phyloP scores from a whole-genome alignment of 257 asterid genomes.

The Schizonepeta tenuifolia region DNA sequence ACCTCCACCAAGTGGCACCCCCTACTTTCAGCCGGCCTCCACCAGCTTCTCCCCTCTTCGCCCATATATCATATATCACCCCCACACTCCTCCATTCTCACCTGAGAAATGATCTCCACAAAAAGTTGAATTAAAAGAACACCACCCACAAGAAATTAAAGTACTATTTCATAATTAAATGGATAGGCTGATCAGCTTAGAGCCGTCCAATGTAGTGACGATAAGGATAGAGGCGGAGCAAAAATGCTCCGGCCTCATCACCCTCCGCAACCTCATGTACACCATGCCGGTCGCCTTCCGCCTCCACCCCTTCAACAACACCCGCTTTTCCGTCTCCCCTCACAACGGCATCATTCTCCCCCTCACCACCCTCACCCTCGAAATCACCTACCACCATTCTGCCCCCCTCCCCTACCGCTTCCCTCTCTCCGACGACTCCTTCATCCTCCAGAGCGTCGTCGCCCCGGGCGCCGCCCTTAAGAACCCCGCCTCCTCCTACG shows the following conservation, averaged over 20 bases:
- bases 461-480: slow-evolving; percentile 68
- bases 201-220: slow-evolving; percentile 67
- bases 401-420: slow-evolving; percentile 54
- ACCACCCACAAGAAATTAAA: background rate
- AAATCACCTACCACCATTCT: no score
- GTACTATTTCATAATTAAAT: slow-evolving; percentile 27
- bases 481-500: slow-evolving; percentile 45
- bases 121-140: background rate
- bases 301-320: slow-evolving; percentile 55
- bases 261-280: slow-evolving; percentile 75
- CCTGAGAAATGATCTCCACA: background rate
- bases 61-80: slow-evolving; percentile 30
- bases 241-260: slow-evolving; percentile 53
- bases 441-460: slow-evolving; percentile 72
- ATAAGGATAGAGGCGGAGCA: slow-evolving; percentile 64
- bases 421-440: slow-evolving; percentile 65
- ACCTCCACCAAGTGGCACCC: slow-evolving; percentile 64
- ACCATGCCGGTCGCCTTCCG: slow-evolving; percentile 90
- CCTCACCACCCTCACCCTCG: slow-evolving; percentile 50
- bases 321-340: slow-evolving; percentile 56
- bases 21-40: slow-evolving; percentile 60
- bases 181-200: slow-evolving; percentile 76
- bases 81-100: background rate
- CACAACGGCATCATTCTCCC: slow-evolving; percentile 78
- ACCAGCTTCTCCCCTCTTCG: no score